phyloP scores from a whole-genome alignment of 1,284 basidiomycete genomes.

The Ustilago hordei region DNA sequence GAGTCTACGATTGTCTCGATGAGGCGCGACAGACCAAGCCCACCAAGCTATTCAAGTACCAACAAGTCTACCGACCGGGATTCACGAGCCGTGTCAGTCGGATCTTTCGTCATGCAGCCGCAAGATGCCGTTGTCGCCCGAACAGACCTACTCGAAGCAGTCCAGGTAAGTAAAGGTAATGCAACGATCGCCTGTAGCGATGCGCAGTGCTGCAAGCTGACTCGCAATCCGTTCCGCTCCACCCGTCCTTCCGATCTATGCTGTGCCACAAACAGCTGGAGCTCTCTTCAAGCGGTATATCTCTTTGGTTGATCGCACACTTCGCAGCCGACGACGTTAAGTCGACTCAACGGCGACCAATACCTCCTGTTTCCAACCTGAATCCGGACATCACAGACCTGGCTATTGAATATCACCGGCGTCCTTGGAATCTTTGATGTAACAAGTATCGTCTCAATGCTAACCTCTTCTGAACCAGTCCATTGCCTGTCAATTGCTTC shows the following conservation, averaged over 20 bases:
- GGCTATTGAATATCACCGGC: background rate
- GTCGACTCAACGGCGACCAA: background rate
- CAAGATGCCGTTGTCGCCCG: conserved; percentile 16
- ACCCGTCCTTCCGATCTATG: background rate
- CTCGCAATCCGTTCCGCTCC: no score
- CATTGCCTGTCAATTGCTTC: no score
- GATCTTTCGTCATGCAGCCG: conserved; percentile 24
- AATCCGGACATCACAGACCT: background rate
- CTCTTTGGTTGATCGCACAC: conserved; percentile 17
- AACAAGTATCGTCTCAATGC: background rate
- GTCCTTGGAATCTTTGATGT: background rate
- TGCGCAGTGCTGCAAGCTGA: background rate
- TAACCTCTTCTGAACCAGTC: no score
- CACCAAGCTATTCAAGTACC: background rate
- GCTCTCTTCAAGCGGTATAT: conserved; percentile 8
- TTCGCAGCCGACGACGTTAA: conserved; percentile 5
- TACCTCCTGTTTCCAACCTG: background rate
- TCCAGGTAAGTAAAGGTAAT: conserved; percentile 15
- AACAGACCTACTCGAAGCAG: conserved; percentile 13
- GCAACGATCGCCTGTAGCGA: no score
- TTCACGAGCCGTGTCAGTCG: conserved; percentile 7
- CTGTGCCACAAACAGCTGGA: conserved; percentile 10
- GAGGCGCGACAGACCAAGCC: background rate
- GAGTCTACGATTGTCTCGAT: conserved; percentile 13
- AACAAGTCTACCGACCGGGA: background rate